Base-by-base conservation (phyloP, 108 stramenopile species). In the Skeletonema tropicum region DNA sequence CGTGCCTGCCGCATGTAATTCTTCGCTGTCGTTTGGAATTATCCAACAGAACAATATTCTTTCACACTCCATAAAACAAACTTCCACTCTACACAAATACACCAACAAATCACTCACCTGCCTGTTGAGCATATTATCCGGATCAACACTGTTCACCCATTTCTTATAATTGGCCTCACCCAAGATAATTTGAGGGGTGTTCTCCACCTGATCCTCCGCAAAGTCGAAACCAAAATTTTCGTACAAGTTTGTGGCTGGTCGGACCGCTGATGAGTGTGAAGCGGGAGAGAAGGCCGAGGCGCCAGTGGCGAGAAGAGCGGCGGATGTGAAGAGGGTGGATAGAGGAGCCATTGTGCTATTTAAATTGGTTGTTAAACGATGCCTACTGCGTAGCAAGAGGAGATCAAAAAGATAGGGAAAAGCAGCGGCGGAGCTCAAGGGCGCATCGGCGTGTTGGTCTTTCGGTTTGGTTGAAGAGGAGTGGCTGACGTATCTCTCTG, bases 131-230 rank as follows among this genome's bases (percentile, higher is more conserved):
- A 94, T 82, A 68, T 82, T 87, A 69, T 92, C 77, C 33, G 90
- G 88, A 46, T 85, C 83, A 45, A 87, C 77, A 29, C 61, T 77
- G 61, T 87, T 87, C 38, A 92, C 80, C 86, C 87, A 94, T 85
- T 91, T 89, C 88, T 94, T 94, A 83, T 94, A 94, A 68, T 92
- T 88, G 23, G 85, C 88, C 81, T 94, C 94, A 62, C 94, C 94
- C 70, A 86, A 79, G 60, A 94, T 81, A 63, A 82, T 58, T 55
- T 84, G 79, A 15, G 90, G 89, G 32, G 90, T 89, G 80, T 95
- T 95, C 59, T 87, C 85, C 41, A 82, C 90, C 42, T 90, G 89
- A 71, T 90, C 86, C 76, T 95, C 94, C 6, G 84, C 94, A 66
- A 95, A 84, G 64, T 82, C 88, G 60, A 95, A 88, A 33, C 94